Conservation (phyloP, 129 eudicot genomes). For the Chrysanthemum makinoi region DNA sequence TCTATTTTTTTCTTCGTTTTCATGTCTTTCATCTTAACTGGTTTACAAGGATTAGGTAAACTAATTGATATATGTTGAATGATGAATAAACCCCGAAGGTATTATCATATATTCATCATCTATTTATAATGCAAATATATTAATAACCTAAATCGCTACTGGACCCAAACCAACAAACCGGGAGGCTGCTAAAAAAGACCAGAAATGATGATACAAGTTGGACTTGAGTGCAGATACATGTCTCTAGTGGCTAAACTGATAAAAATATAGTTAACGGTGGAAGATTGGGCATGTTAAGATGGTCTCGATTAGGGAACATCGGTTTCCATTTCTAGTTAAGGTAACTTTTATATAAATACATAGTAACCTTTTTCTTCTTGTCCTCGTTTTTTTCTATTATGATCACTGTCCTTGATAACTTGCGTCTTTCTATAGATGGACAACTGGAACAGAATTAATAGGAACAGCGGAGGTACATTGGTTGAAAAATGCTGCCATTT, state of each 20-base stretch:
- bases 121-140: too few species aligned
- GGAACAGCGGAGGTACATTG: slow-evolving; percentile 87
- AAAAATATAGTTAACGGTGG: slow-evolving; percentile 76
- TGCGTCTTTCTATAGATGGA: slow-evolving; percentile 45
- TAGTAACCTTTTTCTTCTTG: neutral
- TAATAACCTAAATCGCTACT: too few species aligned
- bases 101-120: too few species aligned
- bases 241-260: slow-evolving; percentile 92
- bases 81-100: too few species aligned
- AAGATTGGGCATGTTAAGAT: slow-evolving; percentile 63
- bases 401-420: slow-evolving; percentile 15
- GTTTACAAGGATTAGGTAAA: too few species aligned
- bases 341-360: slow-evolving; percentile 26
- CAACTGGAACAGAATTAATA: slow-evolving; percentile 61
- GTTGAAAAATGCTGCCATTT: slow-evolving; percentile 99
- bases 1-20: too few species aligned
- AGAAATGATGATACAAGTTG: too few species aligned
- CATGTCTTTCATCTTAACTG: too few species aligned
- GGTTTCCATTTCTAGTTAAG: slow-evolving; percentile 92
- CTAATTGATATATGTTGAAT: too few species aligned
- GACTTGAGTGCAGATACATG: slow-evolving; percentile 76
- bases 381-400: neutral
- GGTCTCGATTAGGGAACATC: slow-evolving; percentile 89
- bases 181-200: too few species aligned
- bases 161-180: too few species aligned